A percentile compares a stretch with the other conserved stretches of the same genome.
These are phyloP conservation scores for Cryptococcus sp. DNA, from an alignment of 1,284 basidiomycete species.

Conservation along the genomic window DNA sequence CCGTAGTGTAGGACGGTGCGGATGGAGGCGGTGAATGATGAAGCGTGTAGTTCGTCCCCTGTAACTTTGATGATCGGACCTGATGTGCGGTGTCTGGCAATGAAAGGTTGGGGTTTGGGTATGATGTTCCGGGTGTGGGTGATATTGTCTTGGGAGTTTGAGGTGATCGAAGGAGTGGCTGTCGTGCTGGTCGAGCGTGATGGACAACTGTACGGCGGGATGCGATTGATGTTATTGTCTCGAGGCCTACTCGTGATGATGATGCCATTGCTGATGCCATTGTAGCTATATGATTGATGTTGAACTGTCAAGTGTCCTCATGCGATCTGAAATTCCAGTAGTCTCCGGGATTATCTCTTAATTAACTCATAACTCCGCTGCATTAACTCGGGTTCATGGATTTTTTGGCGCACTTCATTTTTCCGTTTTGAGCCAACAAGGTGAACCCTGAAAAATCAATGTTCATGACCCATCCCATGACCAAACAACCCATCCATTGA, in stretches of 20 bases:
- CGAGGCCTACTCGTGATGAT: conserved; percentile 13
- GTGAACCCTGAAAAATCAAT: no score
- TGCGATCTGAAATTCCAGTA: no score
- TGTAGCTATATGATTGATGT: neutral
- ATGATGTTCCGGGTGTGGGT: conserved; percentile 39
- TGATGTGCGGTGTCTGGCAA: conserved; percentile 5
- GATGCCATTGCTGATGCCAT: conserved; percentile 16
- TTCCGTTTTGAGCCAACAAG: no score
- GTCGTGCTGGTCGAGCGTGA: conserved; percentile 38
- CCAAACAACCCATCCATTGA: no score
- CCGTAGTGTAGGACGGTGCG: conserved; percentile 38
- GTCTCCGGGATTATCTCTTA: neutral
- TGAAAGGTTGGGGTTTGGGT: conserved; percentile 19
- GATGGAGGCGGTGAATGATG: conserved; percentile 43
- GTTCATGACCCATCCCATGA: no score
- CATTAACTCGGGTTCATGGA: neutral
- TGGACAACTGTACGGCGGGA: conserved; percentile 26
- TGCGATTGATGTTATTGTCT: neutral
- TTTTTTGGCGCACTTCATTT: no score
- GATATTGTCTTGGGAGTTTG: conserved; percentile 21
- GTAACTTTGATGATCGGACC: conserved; percentile 7
- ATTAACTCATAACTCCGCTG: neutral
- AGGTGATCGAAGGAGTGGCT: conserved; percentile 30
- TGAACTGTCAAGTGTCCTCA: neutral
- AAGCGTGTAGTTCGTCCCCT: conserved; percentile 26